Evolutionary conservation across 805 yeast species (phyloP).

Genomic region (Myxozyma vanderwaltii): DNA sequence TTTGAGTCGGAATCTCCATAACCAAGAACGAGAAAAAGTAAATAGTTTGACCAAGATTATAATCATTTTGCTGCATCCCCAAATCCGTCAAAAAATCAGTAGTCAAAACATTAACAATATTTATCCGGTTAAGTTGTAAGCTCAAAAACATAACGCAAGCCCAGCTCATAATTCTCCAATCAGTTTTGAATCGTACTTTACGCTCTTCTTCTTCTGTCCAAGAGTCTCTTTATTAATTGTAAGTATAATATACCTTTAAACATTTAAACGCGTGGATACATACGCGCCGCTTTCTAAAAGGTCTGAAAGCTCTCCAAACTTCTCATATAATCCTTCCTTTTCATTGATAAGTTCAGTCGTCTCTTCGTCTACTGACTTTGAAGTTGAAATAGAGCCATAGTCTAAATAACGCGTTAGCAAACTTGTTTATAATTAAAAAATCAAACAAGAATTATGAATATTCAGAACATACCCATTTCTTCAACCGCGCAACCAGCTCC

Average conservation of each 20-base stretch:
- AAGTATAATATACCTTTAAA: neutral
- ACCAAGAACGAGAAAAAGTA: conserved; percentile 52
- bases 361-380: neutral
- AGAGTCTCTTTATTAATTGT: conserved; percentile 22
- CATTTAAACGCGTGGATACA: neutral
- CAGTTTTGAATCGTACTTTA: conserved; percentile 54
- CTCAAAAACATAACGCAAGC: conserved; percentile 63
- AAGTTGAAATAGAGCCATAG: conserved; percentile 25
- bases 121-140: conserved; percentile 62
- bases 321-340: conserved; percentile 4
- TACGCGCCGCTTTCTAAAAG: conserved; percentile 27
- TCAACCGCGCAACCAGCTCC: neutral
- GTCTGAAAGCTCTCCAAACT: conserved; percentile 23
- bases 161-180: conserved; percentile 57
- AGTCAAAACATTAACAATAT: conserved; percentile 59
- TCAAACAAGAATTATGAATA: no score
- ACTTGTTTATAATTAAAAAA: neutral
- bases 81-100: conserved; percentile 59
- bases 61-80: conserved; percentile 56
- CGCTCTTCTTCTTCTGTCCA: conserved; percentile 60
- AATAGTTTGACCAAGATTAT: conserved; percentile 60
- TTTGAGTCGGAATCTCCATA: conserved; percentile 69
- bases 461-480: conserved; percentile 7
- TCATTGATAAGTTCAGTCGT: conserved; percentile 2
- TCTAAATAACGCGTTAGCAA: conserved; percentile 7